These are phyloP conservation scores for Chlorella sp. DNA, from an alignment of 139 green algal species.

Conservation along the genomic window DNA sequence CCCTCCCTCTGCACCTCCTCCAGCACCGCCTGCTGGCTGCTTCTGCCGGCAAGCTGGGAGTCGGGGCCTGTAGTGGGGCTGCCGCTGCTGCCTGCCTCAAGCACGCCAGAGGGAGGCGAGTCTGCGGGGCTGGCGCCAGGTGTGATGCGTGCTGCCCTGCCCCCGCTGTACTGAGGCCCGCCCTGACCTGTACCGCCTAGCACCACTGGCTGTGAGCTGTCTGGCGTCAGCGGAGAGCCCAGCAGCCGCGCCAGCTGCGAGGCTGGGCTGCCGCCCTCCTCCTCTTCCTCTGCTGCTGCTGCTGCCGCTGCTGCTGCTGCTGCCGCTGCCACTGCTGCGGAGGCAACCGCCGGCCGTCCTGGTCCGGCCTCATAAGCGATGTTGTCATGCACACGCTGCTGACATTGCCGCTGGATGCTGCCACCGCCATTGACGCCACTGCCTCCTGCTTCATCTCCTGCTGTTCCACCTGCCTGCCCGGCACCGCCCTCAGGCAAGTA, in stretches of 20 bases:
- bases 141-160: not conserved
- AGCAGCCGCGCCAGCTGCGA: slow-evolving; percentile 24
- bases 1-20: not conserved
- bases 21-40: not conserved
- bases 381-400: not conserved
- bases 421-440: not conserved
- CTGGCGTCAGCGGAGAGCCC: slow-evolving; percentile 14
- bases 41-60: not conserved
- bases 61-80: not conserved
- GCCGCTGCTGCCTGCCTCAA: not conserved
- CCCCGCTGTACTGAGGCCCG: not conserved
- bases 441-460: not conserved
- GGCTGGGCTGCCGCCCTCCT: not conserved
- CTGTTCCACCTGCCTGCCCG: not conserved
- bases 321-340: not conserved
- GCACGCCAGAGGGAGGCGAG: not conserved
- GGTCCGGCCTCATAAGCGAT: not conserved
- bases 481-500: not conserved
- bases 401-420: not conserved
- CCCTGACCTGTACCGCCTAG: not conserved
- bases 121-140: not conserved
- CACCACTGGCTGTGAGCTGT: not conserved
- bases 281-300: not conserved
- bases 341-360: not conserved
- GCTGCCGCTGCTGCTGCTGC: not conserved